A percentile compares a stretch with the other conserved stretches of the same genome.
These are phyloP conservation scores for Imleria badia DNA, from an alignment of 768 basidiomycete species.

Conservation along the genomic window DNA sequence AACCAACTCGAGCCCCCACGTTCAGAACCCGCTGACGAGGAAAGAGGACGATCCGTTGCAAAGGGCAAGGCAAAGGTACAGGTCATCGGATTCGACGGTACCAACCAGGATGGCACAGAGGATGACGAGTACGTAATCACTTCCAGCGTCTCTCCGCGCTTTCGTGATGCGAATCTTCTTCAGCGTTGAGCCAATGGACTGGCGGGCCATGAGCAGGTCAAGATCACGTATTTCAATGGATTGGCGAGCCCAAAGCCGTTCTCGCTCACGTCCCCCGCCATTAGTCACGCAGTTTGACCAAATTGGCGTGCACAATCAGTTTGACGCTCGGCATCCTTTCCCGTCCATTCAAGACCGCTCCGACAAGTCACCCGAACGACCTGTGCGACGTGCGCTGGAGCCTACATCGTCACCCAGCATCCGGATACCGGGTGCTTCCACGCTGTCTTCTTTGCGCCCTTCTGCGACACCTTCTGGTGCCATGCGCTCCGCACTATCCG, in stretches of 20 bases:
- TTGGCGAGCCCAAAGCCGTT: conserved; percentile 79
- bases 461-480: conserved; percentile 43
- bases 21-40: conserved; percentile 33
- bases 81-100: conserved; percentile 80
- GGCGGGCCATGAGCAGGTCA: conserved; percentile 89
- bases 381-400: conserved; percentile 22
- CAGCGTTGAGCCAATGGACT: conserved; percentile 78
- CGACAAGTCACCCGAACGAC: conserved; percentile 30
- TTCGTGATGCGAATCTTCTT: conserved; percentile 25
- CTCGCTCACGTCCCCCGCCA: conserved; percentile 73
- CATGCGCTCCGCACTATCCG: conserved; percentile 44
- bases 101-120: conserved; percentile 66
- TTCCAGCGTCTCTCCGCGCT: conserved; percentile 20
- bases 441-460: conserved; percentile 45
- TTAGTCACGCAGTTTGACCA: conserved; percentile 50
- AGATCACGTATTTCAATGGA: conserved; percentile 91
- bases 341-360: conserved; percentile 31
- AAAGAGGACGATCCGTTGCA: conserved; percentile 72
- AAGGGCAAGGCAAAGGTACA: conserved; percentile 79
- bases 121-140: conserved; percentile 66
- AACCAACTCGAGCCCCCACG: background rate
- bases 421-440: conserved; percentile 42
- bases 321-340: conserved; percentile 48
- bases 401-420: conserved; percentile 30
- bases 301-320: conserved; percentile 29